These are phyloP conservation scores for Lodderomyces orthopsilosis DNA, from an alignment of 1,139 yeast species.

Conservation along the genomic window DNA sequence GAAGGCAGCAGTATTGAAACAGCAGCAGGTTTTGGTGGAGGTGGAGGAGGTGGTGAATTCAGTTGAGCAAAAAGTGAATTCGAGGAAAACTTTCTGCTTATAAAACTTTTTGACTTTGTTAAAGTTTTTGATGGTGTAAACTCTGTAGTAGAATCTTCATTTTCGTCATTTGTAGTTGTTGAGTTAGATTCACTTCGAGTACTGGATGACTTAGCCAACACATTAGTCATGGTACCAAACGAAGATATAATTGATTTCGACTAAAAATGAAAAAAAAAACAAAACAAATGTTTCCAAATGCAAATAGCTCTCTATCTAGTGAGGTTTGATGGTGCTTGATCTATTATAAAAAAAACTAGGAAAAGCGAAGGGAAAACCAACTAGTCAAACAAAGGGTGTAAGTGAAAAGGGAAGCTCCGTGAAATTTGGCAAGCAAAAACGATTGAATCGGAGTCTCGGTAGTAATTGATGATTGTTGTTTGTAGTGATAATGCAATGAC, in stretches of 20 bases:
- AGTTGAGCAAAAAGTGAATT: not conserved
- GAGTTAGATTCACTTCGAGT: not conserved
- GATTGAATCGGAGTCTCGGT: not conserved
- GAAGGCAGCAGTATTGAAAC: slow-evolving; percentile 9
- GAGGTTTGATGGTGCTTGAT: no score
- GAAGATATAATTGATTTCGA: not conserved
- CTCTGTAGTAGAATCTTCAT: not conserved
- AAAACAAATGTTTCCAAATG: no score
- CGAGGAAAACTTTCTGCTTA: slow-evolving; percentile 1
- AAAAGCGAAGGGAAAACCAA: not conserved
- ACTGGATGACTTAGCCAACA: not conserved
- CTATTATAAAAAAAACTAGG: not conserved
- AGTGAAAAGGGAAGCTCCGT: not conserved
- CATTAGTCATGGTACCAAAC: not conserved
- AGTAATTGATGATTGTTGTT: not conserved
- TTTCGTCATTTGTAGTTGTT: not conserved
- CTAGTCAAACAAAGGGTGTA: no score
- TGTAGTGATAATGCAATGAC: not conserved
- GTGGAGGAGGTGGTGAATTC: slow-evolving; percentile 12
- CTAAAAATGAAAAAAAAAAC: no score
- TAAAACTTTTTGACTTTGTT: not conserved
- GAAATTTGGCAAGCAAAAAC: not conserved
- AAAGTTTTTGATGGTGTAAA: not conserved
- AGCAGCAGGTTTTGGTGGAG: slow-evolving; percentile 7
- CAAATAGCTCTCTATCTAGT: not conserved